A percentile compares a stretch with the other conserved stretches of the same genome.
These are phyloP conservation scores for Aspergillus sojae DNA, from an alignment of 2,329 filamentous ascomycete genomes.

Conservation along the genomic window DNA sequence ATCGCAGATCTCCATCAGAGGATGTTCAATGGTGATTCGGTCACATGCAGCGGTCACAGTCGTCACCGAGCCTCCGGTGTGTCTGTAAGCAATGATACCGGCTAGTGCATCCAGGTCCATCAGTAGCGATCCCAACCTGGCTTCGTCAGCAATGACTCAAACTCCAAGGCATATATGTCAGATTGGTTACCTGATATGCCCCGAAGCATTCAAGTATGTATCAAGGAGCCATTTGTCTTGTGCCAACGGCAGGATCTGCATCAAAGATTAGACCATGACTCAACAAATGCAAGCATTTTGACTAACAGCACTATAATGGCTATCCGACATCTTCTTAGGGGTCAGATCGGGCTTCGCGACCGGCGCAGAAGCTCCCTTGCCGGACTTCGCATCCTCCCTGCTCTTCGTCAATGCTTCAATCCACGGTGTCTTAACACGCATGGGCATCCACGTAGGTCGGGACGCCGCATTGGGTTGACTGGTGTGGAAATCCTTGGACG, in stretches of 20 bases:
- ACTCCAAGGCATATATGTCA: neutral
- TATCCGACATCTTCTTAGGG: conserved; percentile 72
- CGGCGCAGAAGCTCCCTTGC: conserved; percentile 23
- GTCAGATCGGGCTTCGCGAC: conserved; percentile 57
- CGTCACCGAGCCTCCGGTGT: conserved; percentile 65
- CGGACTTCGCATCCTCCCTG: conserved; percentile 43
- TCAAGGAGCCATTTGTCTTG: conserved; percentile 77
- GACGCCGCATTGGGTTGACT: conserved; percentile 29
- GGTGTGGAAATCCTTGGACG: conserved; percentile 30
- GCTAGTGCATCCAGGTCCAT: conserved; percentile 81
- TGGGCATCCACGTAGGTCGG: conserved; percentile 51
- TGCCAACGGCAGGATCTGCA: conserved; percentile 66
- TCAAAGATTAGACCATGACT: conserved; percentile 20
- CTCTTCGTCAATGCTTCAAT: conserved; percentile 64
- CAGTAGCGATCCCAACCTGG: conserved; percentile 68
- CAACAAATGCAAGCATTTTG: neutral
- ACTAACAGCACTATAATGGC: conserved; percentile 67
- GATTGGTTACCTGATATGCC: conserved; percentile 63
- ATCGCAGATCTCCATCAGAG: conserved; percentile 76
- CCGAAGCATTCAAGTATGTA: conserved; percentile 75
- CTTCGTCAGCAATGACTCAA: conserved; percentile 6
- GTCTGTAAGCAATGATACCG: conserved; percentile 74
- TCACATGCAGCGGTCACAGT: conserved; percentile 68
- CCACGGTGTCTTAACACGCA: conserved; percentile 68
- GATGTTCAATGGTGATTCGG: conserved; percentile 68